Base-by-base conservation (phyloP, 177 flowering plant genomes). In the Vitis hybrid region DNA sequence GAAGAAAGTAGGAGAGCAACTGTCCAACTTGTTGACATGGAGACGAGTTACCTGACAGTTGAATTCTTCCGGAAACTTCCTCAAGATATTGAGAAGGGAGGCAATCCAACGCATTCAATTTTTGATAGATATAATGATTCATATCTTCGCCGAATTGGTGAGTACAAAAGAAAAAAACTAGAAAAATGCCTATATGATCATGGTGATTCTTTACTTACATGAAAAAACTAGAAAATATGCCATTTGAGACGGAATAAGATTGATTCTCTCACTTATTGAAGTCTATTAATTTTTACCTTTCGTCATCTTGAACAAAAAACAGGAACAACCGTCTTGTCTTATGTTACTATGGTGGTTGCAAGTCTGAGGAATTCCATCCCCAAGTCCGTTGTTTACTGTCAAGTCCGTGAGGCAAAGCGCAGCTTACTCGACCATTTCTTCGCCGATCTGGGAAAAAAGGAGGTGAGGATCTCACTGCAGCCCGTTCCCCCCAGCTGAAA, bases 361-460 rank as follows among this genome's bases (percentile, higher is more conserved):
- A 75, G 74, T 59, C 74, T 88, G 70, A 70, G 90, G 73, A 79
- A 82, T 66, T 87, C 92, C 66, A 87, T 88, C 70, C 92, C 92
- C 0, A 88, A 88, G 75, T 88, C 89, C 54, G 70, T 88, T 50
- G 92, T 87, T 11, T 83, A 87, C 64, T 87, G 89, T 66, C 92
- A 88, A 84, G 92, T 88, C 14, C 88, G 90, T 14, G 92, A 87
- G 66, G 89, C 89, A 7, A 88, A 88, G 57, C 87, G 89, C 58
- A 79, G 87, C 78, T 76, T 87, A 18, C 89, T 88, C 3, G 90
- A 88, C 67, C 84, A 83, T 79, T 88, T 87, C 83, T 87, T 87
- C 56, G 73, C 92, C 1, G 88, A 85, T 1, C 68, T 88, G 77
- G 92, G 90, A 40, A 74, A 67, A 67, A 85, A 78, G 69, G 90